Evolutionary conservation across 2,329 filamentous ascomycete species (phyloP).

Genomic region (Trichoderma sp.): DNA sequence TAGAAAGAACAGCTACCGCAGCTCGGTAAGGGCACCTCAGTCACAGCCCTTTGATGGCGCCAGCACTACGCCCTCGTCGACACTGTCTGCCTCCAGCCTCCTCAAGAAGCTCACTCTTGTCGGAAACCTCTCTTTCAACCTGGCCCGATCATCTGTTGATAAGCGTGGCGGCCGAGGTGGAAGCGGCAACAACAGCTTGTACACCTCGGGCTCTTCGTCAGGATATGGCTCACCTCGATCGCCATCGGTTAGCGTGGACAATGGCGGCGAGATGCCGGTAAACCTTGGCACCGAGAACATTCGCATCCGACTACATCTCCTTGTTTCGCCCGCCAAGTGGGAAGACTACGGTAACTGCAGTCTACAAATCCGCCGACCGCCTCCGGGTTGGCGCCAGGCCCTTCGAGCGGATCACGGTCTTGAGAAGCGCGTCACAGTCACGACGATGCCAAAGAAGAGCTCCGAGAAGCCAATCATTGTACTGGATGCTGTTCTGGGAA

Average conservation of each 20-base stretch:
- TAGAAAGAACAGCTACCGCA: constrained; percentile 62
- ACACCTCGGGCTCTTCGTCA: constrained; percentile 57
- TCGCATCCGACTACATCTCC: constrained; percentile 80
- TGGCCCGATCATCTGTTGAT: constrained; percentile 73
- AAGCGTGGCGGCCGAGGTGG: constrained; percentile 46
- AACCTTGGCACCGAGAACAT: constrained; percentile 67
- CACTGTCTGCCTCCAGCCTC: constrained; percentile 72
- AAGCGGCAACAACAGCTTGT: constrained; percentile 56
- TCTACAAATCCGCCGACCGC: constrained; percentile 78
- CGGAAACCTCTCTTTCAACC: constrained; percentile 72
- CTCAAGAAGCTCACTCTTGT: constrained; percentile 72
- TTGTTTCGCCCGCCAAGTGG: constrained; percentile 77
- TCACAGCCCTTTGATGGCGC: constrained; percentile 65
- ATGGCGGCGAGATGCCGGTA: constrained; percentile 50
- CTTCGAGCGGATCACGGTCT: constrained; percentile 60
- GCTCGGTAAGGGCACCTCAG: constrained; percentile 58
- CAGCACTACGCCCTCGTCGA: constrained; percentile 58
- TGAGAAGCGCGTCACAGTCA: constrained; percentile 83
- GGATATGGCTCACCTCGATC: constrained; percentile 49
- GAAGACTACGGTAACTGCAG: constrained; percentile 83
- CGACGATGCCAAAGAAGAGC: constrained; percentile 63
- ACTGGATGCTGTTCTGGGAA: constrained; percentile 80
- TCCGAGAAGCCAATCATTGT: constrained; percentile 57
- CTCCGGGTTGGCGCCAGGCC: constrained; percentile 56
- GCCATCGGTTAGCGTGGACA: constrained; percentile 55